Base-by-base conservation (phyloP, 2,329 filamentous ascomycete species). In the Phoma herbarum region DNA sequence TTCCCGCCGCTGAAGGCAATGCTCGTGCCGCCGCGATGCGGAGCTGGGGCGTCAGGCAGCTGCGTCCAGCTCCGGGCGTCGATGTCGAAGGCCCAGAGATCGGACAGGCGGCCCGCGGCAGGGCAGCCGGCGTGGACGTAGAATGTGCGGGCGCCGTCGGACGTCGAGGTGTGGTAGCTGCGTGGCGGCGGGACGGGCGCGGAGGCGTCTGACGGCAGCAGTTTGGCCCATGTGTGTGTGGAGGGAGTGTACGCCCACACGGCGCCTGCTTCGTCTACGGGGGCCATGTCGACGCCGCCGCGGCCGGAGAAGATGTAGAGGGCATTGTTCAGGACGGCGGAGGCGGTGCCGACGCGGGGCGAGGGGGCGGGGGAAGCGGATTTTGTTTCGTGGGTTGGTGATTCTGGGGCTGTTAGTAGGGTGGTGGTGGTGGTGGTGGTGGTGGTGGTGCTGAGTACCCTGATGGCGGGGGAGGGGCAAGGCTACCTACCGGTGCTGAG, bases 271-370 rank as follows among this genome's bases (percentile, higher is more conserved):
- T 96, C 92, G 51, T 93, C 86, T 11, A 96, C 81, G 0, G 91
- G 87, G 1, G 84, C 80, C 85, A 91, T 88, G 26, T 86, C 86
- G 3, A 82, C 77, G 0, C 90, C 90, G 31, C 89, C 88, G 43
- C 91, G 87, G 10, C 93, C 92, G 46, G 91, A 92, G 76, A 93
- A 96, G 41, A 96, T 64, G 77, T 94, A 94, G 68, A 96, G 87
- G 22, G 87, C 87, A 43, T 84, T 83, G 57, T 88, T 84, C 57
- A 95, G 85, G 1, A 87, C 83, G 12, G 88, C 85, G 0, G 89
- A 86, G 31, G 91, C 88, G 65, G 92, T 86, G 20, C 92, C 92
- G 2, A 93, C 86, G 20, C 92, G 86, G 2, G 91, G 83, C 1
- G 81, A 77, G 0, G 92, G 91, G 0, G 90, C 82, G 29, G 61